phyloP scores from a whole-genome alignment of 1,284 basidiomycete genomes.

The Malassezia furfur region DNA sequence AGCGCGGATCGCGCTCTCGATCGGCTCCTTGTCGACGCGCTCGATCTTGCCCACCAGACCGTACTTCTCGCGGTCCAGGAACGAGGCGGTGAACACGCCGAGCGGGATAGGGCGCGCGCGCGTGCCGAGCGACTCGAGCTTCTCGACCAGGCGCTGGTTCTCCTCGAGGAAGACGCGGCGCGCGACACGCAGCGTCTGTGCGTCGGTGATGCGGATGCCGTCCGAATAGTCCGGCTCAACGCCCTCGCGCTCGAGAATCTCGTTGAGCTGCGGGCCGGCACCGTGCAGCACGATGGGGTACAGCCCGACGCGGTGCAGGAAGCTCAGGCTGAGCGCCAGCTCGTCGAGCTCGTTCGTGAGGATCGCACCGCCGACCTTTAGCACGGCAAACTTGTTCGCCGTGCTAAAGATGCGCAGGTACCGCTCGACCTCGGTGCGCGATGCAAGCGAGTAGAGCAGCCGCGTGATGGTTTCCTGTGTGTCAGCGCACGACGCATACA shows the following conservation, averaged over 20 bases:
- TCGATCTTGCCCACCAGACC: constrained; percentile 48
- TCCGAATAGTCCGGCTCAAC: constrained; percentile 48
- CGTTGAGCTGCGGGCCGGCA: constrained; percentile 48
- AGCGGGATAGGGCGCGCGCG: constrained; percentile 46
- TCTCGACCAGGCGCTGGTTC: constrained; percentile 45
- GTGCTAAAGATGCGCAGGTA: constrained; percentile 48
- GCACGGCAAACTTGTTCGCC: constrained; percentile 47
- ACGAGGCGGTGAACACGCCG: constrained; percentile 44
- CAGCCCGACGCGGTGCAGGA: constrained; percentile 47
- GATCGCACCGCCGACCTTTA: constrained; percentile 48
- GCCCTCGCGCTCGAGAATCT: constrained; percentile 46
- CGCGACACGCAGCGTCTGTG: constrained; percentile 45
- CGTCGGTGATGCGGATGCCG: constrained; percentile 48
- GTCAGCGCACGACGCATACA: neutral
- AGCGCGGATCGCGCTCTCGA: constrained; percentile 47
- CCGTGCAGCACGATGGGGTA: constrained; percentile 48
- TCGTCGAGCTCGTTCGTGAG: constrained; percentile 47
- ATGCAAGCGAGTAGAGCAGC: constrained; percentile 47
- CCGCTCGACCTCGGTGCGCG: constrained; percentile 47
- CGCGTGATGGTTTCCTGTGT: constrained; percentile 43
- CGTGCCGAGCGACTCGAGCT: constrained; percentile 46
- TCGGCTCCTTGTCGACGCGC: constrained; percentile 47
- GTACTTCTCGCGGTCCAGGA: constrained; percentile 48
- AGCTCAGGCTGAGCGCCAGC: constrained; percentile 44
- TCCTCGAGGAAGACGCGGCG: constrained; percentile 47